These are phyloP conservation scores for Stachybotrys echinatus DNA, from an alignment of 2,329 filamentous ascomycete species.

Conservation along the genomic window DNA sequence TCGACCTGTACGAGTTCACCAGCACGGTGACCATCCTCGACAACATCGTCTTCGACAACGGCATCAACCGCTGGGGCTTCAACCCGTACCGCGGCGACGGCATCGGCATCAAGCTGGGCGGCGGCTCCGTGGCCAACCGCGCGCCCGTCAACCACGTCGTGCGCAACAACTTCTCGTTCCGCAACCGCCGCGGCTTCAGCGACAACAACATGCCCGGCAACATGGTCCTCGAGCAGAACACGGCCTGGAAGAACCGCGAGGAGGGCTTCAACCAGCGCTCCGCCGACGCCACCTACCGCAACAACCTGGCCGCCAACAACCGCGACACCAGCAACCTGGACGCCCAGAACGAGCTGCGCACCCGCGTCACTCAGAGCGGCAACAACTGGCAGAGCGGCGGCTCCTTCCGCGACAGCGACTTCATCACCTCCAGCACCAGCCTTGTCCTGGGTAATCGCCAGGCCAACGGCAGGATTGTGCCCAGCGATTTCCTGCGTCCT, in stretches of 20 bases:
- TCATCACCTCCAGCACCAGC: not conserved
- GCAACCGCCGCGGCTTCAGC: not conserved
- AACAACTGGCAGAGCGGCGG: not conserved
- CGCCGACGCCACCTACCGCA: not conserved
- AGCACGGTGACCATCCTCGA: not conserved
- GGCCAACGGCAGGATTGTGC: not conserved
- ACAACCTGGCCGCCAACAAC: conserved; percentile 1
- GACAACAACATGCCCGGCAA: conserved; percentile 1
- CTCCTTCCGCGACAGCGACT: not conserved
- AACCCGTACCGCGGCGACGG: conserved; percentile 1
- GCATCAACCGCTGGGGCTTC: not conserved
- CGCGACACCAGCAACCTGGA: not conserved
- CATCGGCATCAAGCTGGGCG: conserved; percentile 1
- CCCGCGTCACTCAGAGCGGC: not conserved
- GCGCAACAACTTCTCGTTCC: conserved; percentile 1
- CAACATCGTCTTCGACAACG: conserved; percentile 1
- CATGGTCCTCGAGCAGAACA: not conserved
- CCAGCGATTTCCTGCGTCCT: conserved; percentile 1
- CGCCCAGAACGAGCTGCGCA: not conserved
- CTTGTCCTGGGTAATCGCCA: not conserved
- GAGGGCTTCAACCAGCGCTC: conserved; percentile 2
- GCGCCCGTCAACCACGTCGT: not conserved
- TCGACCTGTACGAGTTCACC: conserved; percentile 2
- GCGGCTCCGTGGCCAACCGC: not conserved
- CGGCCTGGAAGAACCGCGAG: conserved; percentile 1